These are phyloP conservation scores for Phlegmacium glaucopus DNA, from an alignment of 768 basidiomycete genomes.

Conservation along the genomic window DNA sequence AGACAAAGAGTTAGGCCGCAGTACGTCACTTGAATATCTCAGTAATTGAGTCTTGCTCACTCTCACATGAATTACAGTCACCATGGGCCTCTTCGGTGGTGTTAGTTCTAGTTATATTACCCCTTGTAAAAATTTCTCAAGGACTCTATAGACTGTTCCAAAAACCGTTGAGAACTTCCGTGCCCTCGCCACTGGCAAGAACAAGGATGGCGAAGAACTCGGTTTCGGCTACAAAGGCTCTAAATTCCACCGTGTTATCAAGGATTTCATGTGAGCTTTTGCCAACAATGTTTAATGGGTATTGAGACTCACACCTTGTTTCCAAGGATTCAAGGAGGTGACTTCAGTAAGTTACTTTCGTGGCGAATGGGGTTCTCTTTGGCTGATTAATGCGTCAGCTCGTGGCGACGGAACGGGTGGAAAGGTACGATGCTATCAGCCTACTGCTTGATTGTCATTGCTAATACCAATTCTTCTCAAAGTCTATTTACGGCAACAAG, in stretches of 20 bases:
- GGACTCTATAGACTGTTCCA: constrained; percentile 69
- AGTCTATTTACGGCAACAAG: constrained; percentile 88
- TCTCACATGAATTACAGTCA: constrained; percentile 43
- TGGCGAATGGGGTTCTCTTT: background rate
- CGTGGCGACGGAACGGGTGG: constrained; percentile 88
- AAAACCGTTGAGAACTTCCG: constrained; percentile 99
- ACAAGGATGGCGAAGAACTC: constrained; percentile 72
- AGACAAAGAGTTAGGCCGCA: constrained; percentile 77
- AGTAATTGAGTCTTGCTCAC: constrained; percentile 5
- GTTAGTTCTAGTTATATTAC: constrained; percentile 33
- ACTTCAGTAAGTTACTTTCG: constrained; percentile 72
- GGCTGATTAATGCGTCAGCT: constrained; percentile 39
- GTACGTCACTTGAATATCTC: constrained; percentile 36
- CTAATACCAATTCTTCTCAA: background rate
- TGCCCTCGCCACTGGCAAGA: constrained; percentile 80
- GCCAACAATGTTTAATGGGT: background rate
- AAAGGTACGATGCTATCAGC: constrained; percentile 46
- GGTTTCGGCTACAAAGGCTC: constrained; percentile 95
- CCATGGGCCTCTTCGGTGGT: constrained; percentile 88
- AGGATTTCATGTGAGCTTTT: constrained; percentile 76
- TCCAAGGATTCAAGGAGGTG: constrained; percentile 92
- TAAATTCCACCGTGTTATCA: constrained; percentile 95
- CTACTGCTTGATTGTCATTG: constrained; percentile 3
- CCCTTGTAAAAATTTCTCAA: background rate
- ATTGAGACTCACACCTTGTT: background rate